These are phyloP conservation scores for Tuber indicum DNA, from an alignment of 495 filamentous ascomycete genomes.

Conservation along the genomic window DNA sequence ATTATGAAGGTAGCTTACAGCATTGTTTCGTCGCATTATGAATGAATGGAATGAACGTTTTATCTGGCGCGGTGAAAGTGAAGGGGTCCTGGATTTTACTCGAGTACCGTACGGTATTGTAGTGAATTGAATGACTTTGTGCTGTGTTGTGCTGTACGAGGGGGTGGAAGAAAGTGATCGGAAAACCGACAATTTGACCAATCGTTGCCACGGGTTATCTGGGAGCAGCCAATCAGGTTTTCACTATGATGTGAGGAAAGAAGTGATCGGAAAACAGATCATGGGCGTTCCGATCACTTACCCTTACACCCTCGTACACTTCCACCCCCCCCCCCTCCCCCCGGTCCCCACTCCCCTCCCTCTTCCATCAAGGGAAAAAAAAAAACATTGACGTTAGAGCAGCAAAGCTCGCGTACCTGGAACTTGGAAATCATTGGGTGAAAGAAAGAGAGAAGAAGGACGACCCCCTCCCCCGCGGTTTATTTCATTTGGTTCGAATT, in stretches of 20 bases:
- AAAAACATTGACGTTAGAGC: not conserved
- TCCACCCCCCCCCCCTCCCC: not conserved
- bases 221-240: too few species aligned
- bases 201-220: too few species aligned
- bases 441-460: not conserved
- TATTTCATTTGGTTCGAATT: not conserved
- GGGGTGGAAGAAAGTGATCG: too few species aligned
- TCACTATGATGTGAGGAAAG: too few species aligned
- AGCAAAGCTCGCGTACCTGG: not conserved
- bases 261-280: too few species aligned
- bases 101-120: not conserved
- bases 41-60: not conserved
- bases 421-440: not conserved
- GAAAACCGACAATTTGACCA: too few species aligned
- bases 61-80: not conserved
- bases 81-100: not conserved
- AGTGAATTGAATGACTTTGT: not conserved
- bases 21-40: not conserved
- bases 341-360: not conserved
- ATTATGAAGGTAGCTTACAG: too few species aligned
- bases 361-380: not conserved
- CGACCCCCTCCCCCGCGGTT: not conserved
- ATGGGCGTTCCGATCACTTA: too few species aligned
- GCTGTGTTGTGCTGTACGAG: not conserved
- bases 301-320: too few species aligned